A percentile compares a stretch with the other conserved stretches of the same genome.
These are phyloP conservation scores for Comarum palustre DNA, from an alignment of 306 rosid species.

Conservation along the genomic window DNA sequence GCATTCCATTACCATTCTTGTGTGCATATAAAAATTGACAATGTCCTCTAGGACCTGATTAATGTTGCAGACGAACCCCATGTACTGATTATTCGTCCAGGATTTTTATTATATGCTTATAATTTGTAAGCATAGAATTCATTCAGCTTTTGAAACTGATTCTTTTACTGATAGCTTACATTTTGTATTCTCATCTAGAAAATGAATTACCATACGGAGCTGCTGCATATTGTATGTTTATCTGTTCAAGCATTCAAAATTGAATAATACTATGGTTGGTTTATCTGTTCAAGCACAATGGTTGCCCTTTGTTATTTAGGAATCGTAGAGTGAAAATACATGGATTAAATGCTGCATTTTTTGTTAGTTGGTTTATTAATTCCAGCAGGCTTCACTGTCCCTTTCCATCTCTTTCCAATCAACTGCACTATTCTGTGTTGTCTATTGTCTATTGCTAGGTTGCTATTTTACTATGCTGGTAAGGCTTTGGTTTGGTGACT, in stretches of 20 bases:
- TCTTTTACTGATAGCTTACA: conserved; percentile 1
- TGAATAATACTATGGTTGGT: background rate
- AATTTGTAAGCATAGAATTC: background rate
- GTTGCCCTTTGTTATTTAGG: background rate
- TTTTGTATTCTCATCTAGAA: background rate
- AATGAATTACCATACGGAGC: background rate
- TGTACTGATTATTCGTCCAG: background rate
- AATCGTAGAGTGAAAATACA: background rate
- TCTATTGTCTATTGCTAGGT: background rate
- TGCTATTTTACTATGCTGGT: background rate
- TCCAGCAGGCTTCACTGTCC: background rate
- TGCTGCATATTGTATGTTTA: background rate
- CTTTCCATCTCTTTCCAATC: background rate
- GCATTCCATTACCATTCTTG: background rate
- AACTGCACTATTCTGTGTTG: background rate
- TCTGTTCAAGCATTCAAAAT: too few species aligned
- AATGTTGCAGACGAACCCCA: background rate
- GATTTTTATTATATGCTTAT: background rate
- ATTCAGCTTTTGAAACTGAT: background rate
- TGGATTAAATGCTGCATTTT: background rate
- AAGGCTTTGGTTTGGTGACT: background rate
- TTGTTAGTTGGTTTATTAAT: background rate
- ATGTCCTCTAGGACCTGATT: background rate
- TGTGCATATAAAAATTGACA: background rate
- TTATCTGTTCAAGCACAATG: background rate